These are phyloP conservation scores for Neophaeococcomyces aloes DNA, from an alignment of 2,329 filamentous ascomycete genomes.

Conservation along the genomic window DNA sequence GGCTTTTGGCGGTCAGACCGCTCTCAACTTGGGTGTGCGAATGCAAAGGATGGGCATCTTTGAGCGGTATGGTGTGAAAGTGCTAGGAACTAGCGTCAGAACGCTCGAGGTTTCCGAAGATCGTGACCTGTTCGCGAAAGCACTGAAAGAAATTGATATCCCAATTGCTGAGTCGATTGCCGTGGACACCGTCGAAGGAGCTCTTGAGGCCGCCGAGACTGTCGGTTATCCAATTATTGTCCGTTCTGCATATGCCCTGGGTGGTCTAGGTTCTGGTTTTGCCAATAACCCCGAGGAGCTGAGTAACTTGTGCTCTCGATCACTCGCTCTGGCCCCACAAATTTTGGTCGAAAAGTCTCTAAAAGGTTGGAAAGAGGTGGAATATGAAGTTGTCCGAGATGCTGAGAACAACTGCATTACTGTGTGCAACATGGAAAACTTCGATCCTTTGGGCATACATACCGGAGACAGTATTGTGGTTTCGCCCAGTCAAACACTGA, in stretches of 20 bases:
- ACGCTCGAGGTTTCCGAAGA: slow-evolving; percentile 93
- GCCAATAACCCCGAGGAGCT: slow-evolving; percentile 90
- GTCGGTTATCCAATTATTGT: slow-evolving; percentile 98
- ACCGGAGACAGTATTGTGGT: slow-evolving; percentile 98
- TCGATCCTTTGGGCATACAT: slow-evolving; percentile 93
- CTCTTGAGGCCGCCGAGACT: slow-evolving; percentile 70
- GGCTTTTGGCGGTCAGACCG: slow-evolving; percentile 94
- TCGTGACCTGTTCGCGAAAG: slow-evolving; percentile 89
- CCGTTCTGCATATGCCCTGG: slow-evolving; percentile 89
- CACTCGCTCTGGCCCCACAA: slow-evolving; percentile 85
- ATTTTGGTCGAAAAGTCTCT: slow-evolving; percentile 97
- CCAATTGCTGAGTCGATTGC: slow-evolving; percentile 95
- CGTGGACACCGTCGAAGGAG: slow-evolving; percentile 82
- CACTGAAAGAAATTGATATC: slow-evolving; percentile 92
- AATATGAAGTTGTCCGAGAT: slow-evolving; percentile 96
- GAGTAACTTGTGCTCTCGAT: slow-evolving; percentile 82
- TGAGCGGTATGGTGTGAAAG: slow-evolving; percentile 88
- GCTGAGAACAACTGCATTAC: slow-evolving; percentile 98
- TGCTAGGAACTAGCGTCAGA: slow-evolving; percentile 87
- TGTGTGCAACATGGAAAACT: slow-evolving; percentile 98
- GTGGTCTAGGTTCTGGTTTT: slow-evolving; percentile 92
- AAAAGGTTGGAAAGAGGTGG: slow-evolving; percentile 98
- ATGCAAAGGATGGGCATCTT: slow-evolving; percentile 95
- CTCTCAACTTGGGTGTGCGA: slow-evolving; percentile 89
- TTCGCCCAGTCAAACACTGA: slow-evolving; percentile 90